Conservation (phyloP, 495 filamentous ascomycete species). For the Penicillium pulvis region DNA sequence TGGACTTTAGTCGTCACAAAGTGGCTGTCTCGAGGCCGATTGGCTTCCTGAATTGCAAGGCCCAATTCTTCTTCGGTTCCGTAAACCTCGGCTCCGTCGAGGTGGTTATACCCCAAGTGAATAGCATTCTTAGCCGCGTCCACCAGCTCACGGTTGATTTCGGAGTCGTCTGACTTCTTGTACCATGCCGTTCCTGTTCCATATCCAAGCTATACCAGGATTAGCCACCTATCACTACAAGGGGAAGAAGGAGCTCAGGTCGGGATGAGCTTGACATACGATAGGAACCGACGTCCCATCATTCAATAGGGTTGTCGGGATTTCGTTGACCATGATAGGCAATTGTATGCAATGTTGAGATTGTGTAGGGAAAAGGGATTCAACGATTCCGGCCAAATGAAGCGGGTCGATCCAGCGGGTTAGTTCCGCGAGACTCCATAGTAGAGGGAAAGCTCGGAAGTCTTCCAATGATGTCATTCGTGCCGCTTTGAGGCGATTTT, state of each 20-base stretch:
- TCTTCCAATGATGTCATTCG: slow-evolving; percentile 25
- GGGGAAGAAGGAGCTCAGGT: not conserved
- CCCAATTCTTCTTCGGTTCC: slow-evolving; percentile 79
- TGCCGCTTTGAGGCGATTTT: slow-evolving; percentile 4
- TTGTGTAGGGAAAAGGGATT: too few relatives aligned
- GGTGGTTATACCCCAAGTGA: slow-evolving; percentile 69
- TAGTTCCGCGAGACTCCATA: slow-evolving; percentile 14
- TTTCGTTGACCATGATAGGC: slow-evolving; percentile 26
- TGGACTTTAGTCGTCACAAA: slow-evolving; percentile 78
- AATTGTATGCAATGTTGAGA: not conserved
- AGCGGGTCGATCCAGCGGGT: slow-evolving; percentile 8
- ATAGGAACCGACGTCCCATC: slow-evolving; percentile 75
- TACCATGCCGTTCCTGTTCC: slow-evolving; percentile 68
- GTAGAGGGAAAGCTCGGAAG: not conserved
- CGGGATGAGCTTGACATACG: slow-evolving; percentile 42
- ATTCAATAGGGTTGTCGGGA: slow-evolving; percentile 61
- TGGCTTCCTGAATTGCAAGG: slow-evolving; percentile 67
- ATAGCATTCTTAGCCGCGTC: slow-evolving; percentile 68
- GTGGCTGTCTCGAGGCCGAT: slow-evolving; percentile 65
- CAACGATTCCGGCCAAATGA: not conserved
- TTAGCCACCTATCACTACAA: not conserved
- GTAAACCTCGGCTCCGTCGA: slow-evolving; percentile 85
- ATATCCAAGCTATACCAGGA: slow-evolving; percentile 64
- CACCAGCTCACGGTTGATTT: slow-evolving; percentile 44
- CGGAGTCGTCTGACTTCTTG: slow-evolving; percentile 46